phyloP scores from a whole-genome alignment of 805 yeast genomes.

The Candida maesae region DNA sequence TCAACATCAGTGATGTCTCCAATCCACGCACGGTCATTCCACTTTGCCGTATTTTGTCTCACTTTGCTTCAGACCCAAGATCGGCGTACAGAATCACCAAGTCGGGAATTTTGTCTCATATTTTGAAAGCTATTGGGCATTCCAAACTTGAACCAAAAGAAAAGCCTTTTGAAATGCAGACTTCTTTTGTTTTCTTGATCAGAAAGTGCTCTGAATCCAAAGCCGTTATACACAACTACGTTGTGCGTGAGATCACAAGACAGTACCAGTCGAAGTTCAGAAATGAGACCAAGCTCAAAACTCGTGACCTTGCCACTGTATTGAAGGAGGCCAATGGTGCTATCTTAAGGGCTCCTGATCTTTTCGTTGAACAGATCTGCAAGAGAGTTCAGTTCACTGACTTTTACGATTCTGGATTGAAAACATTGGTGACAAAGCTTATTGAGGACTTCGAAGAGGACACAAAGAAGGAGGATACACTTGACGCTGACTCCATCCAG shows the following conservation, averaged over 20 bases:
- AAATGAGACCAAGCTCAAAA: constrained; percentile 26
- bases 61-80: constrained; percentile 45
- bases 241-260: constrained; percentile 47
- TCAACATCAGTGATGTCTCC: constrained; percentile 37
- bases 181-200: constrained; percentile 48
- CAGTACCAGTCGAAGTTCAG: constrained; percentile 36
- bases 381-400: constrained; percentile 40
- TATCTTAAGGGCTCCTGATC: constrained; percentile 43
- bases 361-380: constrained; percentile 43
- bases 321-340: constrained; percentile 49
- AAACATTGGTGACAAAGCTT: constrained; percentile 21
- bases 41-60: constrained; percentile 49
- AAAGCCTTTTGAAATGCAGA: constrained; percentile 39
- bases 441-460: constrained; percentile 22
- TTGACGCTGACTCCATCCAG: too few species aligned
- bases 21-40: constrained; percentile 47
- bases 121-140: constrained; percentile 41
- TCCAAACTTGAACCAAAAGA: constrained; percentile 33
- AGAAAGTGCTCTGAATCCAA: constrained; percentile 70
- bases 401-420: constrained; percentile 37
- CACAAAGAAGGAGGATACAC: constrained; percentile 11
- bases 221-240: constrained; percentile 43
- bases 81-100: constrained; percentile 39
- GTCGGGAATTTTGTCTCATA: constrained; percentile 43
- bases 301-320: constrained; percentile 43